Conservation (phyloP, 2,329 filamentous ascomycete genomes). For the Fusarium sacchari region DNA sequence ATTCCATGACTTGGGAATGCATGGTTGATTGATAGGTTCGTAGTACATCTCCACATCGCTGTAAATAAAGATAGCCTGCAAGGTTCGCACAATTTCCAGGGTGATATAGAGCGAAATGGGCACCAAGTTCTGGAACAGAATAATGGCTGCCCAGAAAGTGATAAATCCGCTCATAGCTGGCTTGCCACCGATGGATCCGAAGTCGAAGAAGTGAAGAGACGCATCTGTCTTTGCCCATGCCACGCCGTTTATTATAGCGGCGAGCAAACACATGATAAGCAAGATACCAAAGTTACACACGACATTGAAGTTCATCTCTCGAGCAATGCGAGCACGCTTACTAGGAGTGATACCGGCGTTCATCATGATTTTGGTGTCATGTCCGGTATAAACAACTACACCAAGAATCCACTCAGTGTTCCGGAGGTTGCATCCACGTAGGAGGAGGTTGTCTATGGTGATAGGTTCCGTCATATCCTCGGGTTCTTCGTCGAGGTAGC, state of each 20-base stretch:
- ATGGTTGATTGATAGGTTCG: conserved; percentile 91
- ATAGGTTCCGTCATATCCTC: conserved; percentile 91
- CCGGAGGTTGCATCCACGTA: conserved; percentile 90
- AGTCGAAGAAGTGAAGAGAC: conserved; percentile 85
- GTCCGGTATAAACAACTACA: conserved; percentile 91
- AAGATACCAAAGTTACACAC: conserved; percentile 95
- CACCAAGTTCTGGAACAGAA: conserved; percentile 98
- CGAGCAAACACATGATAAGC: conserved; percentile 86
- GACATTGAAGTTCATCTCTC: conserved; percentile 96
- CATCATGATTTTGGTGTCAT: conserved; percentile 99
- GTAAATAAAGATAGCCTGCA: conserved; percentile 97
- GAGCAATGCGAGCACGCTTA: conserved; percentile 90
- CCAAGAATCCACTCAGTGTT: conserved; percentile 98
- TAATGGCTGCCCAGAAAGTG: conserved; percentile 94
- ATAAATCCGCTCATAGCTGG: conserved; percentile 88
- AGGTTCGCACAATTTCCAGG: conserved; percentile 91
- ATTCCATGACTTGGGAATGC: conserved; percentile 98
- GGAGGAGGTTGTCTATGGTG: conserved; percentile 91
- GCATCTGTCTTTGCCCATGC: conserved; percentile 80
- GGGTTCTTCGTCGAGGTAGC: conserved; percentile 68
- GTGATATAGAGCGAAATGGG: conserved; percentile 98
- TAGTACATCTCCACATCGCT: conserved; percentile 98
- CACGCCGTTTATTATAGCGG: conserved; percentile 85
- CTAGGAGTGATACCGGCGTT: conserved; percentile 95
- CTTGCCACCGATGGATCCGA: conserved; percentile 79